phyloP scores from a whole-genome alignment of 2,329 filamentous ascomycete genomes.

The Magnaporthiopsis rhizophila region DNA sequence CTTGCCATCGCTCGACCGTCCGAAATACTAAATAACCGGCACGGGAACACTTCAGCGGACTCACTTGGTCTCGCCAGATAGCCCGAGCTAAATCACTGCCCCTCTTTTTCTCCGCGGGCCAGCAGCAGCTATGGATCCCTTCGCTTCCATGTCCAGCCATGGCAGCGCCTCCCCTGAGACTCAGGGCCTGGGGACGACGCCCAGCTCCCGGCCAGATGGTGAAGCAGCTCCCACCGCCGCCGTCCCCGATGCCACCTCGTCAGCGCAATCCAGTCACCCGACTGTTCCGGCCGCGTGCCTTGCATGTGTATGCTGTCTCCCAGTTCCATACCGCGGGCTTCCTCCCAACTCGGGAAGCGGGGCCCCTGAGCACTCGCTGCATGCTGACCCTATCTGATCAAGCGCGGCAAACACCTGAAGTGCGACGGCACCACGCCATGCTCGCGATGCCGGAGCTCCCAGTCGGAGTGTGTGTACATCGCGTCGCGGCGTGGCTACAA shows the following conservation, averaged over 20 bases:
- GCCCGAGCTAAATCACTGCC: neutral
- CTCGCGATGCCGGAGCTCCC: slow-evolving; percentile 52
- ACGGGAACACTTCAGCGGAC: neutral
- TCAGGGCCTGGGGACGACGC: neutral
- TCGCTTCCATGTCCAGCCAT: slow-evolving; percentile 3
- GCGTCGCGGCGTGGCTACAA: slow-evolving; percentile 70
- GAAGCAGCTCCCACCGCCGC: neutral
- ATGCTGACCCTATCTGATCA: neutral
- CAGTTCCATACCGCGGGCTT: neutral
- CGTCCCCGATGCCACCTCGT: neutral
- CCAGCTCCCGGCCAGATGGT: neutral
- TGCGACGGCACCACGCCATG: slow-evolving; percentile 67
- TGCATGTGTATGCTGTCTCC: slow-evolving; percentile 38
- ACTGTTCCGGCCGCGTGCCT: slow-evolving; percentile 41
- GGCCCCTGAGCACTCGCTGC: neutral
- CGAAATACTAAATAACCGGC: neutral
- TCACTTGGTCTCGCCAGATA: neutral
- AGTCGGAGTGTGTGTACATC: slow-evolving; percentile 60
- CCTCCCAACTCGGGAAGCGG: neutral
- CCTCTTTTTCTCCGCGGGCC: neutral
- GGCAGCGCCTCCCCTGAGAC: slow-evolving; percentile 2
- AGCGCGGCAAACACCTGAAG: slow-evolving; percentile 63
- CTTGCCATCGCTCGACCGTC: neutral
- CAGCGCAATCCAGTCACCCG: neutral
- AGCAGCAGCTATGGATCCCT: slow-evolving; percentile 5